Base-by-base conservation (phyloP, 2,329 filamentous ascomycete species). In the Trichophaea hybrida region DNA sequence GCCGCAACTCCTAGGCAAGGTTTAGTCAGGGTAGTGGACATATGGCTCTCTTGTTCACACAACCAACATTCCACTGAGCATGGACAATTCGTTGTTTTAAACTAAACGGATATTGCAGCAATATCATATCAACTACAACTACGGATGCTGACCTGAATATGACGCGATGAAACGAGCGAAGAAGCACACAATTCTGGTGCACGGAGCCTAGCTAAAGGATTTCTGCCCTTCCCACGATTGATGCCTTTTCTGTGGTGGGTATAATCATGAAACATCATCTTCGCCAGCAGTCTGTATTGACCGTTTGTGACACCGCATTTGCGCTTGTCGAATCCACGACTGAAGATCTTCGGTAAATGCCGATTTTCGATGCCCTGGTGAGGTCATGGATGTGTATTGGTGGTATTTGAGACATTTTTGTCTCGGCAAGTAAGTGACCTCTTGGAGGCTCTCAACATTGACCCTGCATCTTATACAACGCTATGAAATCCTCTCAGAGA, bases 341-440 rank as follows among this genome's bases (percentile, higher is more conserved):
- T 37, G n/a, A n/a, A 53, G 50, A 53, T 53, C 50, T 53, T 37
- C 33, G 32, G 24, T n/a, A 53, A 32, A 53, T 53, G 50, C 50
- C 50, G 32, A 53, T 53, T 53, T 15, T 53, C 50, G 50, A 53
- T 53, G 50, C 32, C 50, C 50, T 53, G 50, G 50, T 37, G 50
- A 32, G 50, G 33, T 35, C 33, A 35, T 32, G 50, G 5, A 12
- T 37, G 24, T 53, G 50, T 4, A 53, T 53, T 53, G 33, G 50
- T 24, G 50, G 50, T 33, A 53, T n/a, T 53, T 53, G 15, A 17
- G 50, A 12, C 12, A 10, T 53, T 10, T 31, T n/a, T 34, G 34
- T 53, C 50, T 53, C 50, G 50, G 50, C 50, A 53, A 37, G 50
- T 53, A n/a, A 34, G 50, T 37, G 31, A 37, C 32, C 50, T 37